These are phyloP conservation scores for Volvox reticuliferus DNA, from an alignment of 139 green algal genomes.

Conservation along the genomic window DNA sequence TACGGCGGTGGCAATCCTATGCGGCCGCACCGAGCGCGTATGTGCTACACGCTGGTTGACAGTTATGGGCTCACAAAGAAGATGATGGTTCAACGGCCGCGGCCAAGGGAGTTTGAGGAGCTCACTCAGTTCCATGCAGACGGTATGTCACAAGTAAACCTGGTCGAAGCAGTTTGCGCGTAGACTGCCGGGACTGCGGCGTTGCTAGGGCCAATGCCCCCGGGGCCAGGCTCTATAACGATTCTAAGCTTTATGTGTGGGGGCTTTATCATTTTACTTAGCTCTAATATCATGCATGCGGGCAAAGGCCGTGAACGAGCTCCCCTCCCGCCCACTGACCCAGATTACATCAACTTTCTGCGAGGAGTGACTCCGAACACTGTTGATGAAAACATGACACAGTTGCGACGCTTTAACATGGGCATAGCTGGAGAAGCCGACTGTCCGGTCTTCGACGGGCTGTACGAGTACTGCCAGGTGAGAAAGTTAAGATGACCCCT, in stretches of 20 bases:
- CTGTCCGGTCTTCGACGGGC: constrained; percentile 97
- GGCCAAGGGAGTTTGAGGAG: constrained; percentile 72
- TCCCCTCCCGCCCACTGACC: constrained; percentile 23
- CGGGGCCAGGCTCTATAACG: background rate
- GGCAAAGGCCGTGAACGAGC: background rate
- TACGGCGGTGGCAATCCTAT: constrained; percentile 91
- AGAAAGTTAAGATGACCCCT: background rate
- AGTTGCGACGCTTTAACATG: constrained; percentile 98
- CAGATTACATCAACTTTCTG: constrained; percentile 98
- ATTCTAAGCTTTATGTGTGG: background rate
- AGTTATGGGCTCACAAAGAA: constrained; percentile 91
- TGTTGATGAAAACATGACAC: constrained; percentile 92
- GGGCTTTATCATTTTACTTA: background rate
- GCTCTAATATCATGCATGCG: background rate
- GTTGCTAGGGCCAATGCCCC: constrained; percentile 23
- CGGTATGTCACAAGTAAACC: constrained; percentile 67
- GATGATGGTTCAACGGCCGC: constrained; percentile 87
- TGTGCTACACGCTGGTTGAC: constrained; percentile 95
- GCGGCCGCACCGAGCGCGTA: constrained; percentile 93
- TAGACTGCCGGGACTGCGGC: constrained; percentile 30
- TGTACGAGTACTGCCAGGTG: constrained; percentile 96
- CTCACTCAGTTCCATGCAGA: constrained; percentile 96
- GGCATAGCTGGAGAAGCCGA: constrained; percentile 93
- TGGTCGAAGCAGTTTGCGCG: background rate
- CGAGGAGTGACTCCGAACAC: constrained; percentile 94